Evolutionary conservation across 495 filamentous ascomycete species (phyloP), one percentile per base, ranked within the genome.

Genomic region (Glutinoglossum americanum): DNA sequence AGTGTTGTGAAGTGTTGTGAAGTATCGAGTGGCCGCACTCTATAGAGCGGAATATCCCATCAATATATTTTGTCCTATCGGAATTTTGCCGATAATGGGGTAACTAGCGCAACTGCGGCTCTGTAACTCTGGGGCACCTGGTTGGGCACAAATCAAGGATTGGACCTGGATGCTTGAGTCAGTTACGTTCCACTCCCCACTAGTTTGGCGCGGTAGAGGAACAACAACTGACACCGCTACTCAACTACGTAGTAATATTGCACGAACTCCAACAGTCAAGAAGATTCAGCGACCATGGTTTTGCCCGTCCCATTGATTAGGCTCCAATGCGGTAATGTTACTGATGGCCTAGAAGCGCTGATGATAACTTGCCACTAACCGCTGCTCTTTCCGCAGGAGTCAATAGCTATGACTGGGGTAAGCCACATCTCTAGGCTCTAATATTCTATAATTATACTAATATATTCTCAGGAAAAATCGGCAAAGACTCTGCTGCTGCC

Each of bases 351-450:
- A 26, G 13, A 30, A 57, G 25, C 13, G 17, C 55, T 19, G 44
- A 35, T 30, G 3, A 37, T 17, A 39, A 26, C 41, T 30, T 55
- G 44, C 33, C 54, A 26, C 56, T 28, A 60, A 28, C 17, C 17
- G 21, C 25, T 60, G 59, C 30, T 13, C 3, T 48, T 28, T 32
- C n/a, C n/a, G 57, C n/a, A 86, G 83, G 83, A 63, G 87, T 89
- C 62, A 98, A 98, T 67, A 95, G 89, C 69, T 98, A 98, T 68
- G 92, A 96, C 70, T 98, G 92, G 92, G 92, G 92, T 79, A 69
- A 17, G 33, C 3, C 28, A 55, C 17, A 13, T 19, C 11, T 0
- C 26, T 41, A 6, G 17, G 37, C 32, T 17, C 19, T 21, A 10
- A 10, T 11, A n/a, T 21, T 53, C 7, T 10, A 17, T 53, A 53